Evolutionary conservation across 2,329 filamentous ascomycete genomes (phyloP).

Genomic region (Ascochyta pisi): DNA sequence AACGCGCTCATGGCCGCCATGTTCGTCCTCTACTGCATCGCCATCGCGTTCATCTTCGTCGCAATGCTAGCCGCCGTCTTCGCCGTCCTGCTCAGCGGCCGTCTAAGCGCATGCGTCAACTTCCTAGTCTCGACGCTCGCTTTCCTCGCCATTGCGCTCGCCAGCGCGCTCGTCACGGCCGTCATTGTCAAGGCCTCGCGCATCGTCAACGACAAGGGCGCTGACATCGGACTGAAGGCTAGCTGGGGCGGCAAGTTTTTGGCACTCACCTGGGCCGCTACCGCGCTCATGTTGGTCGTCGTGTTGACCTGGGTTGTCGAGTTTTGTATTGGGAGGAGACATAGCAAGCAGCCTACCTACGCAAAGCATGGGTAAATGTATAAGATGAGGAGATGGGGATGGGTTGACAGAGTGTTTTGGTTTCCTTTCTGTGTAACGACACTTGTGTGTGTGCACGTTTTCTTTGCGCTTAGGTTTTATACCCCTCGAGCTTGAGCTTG

Average conservation of each 20-base stretch:
- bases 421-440: slow-evolving; percentile 1
- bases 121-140: slow-evolving; percentile 58
- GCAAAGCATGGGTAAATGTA: slow-evolving; percentile 30
- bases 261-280: slow-evolving; percentile 66
- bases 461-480: slow-evolving; percentile 9
- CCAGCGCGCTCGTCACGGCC: slow-evolving; percentile 76
- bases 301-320: slow-evolving; percentile 39
- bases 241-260: slow-evolving; percentile 62
- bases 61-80: slow-evolving; percentile 56
- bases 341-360: slow-evolving; percentile 20
- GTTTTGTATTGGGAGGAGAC: slow-evolving; percentile 36
- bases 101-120: slow-evolving; percentile 59
- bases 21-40: slow-evolving; percentile 67
- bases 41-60: slow-evolving; percentile 60
- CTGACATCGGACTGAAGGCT: slow-evolving; percentile 58
- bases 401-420: not conserved
- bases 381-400: not conserved
- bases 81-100: slow-evolving; percentile 54
- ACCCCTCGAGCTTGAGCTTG: slow-evolving; percentile 15
- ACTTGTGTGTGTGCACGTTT: not conserved
- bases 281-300: slow-evolving; percentile 53
- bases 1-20: slow-evolving; percentile 58
- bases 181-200: slow-evolving; percentile 61
- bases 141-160: slow-evolving; percentile 68
- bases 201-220: slow-evolving; percentile 62